Evolutionary conservation across 306 rosid species (phyloP), one percentile per base, ranked within the genome.

Genomic region (Chamaecrista fasciculata): DNA sequence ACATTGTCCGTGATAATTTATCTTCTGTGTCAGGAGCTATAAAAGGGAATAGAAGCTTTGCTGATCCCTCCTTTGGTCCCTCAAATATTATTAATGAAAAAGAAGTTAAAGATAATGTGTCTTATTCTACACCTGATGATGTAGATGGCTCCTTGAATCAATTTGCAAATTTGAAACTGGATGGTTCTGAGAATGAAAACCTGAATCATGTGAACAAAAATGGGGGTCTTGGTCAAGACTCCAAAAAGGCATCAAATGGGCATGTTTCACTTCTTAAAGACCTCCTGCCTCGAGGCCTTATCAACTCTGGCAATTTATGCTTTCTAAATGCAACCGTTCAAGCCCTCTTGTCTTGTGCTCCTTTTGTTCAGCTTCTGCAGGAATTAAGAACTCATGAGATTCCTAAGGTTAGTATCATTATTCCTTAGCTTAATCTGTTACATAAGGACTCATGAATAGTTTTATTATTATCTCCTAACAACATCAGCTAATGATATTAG

Each of bases 281-380:
- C 65, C 76, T 89, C 18, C 85, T 82, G 62, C 96, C 96, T 60
- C 85, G 92, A 44, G 99, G 99, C 31, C 85, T 95, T 51, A 67
- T 89, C 14, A 95, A 95, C 76, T 80, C 86, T 1, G 99, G 99
- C 70, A 95, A 95, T 78, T 71, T 95, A 44, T 95, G 99, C 77
- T 95, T 95, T 79, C 88, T 95, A 56, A 91, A 84, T 81, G 87
- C 99, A 28, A 89, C 92, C 20, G 44, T 95, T 79, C 99, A 95
- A 77, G 97, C 96, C 62, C 95, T 95, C 39, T 77, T 95, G 75
- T 78, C 95, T n/a, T 91, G 99, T 46, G 83, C 93, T 59, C 96
- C 89, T 49, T 95, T 95, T 64, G 86, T 91, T 62, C 86, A 82
- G 56, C 93, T 95, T 77, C 70, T 95, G 73, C 87, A 83, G 68